phyloP scores from a whole-genome alignment of 805 yeast genomes.

The Cyberlindnera japonica region DNA sequence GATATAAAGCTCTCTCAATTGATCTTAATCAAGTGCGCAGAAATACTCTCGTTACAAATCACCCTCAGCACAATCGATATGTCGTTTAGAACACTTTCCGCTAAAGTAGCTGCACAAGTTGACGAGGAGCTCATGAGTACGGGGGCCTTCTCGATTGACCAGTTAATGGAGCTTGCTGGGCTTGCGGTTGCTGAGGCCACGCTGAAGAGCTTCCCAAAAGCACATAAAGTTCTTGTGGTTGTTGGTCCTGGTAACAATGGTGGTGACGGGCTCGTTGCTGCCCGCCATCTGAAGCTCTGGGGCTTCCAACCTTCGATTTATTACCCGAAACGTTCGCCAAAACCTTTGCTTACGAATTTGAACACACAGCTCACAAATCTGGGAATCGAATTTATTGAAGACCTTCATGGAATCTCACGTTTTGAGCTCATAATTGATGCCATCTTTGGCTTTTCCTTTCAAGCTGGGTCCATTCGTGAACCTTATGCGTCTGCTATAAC shows the following conservation, averaged over 20 bases:
- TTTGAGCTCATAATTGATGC: constrained; percentile 62
- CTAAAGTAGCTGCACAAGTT: constrained; percentile 63
- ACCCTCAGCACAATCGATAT: neutral
- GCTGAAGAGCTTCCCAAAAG: constrained; percentile 55
- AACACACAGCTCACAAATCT: constrained; percentile 64
- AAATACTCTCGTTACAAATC: too few species aligned
- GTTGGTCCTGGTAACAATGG: constrained; percentile 94
- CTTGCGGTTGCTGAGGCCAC: constrained; percentile 89
- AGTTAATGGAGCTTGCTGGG: constrained; percentile 95
- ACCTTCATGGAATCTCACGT: constrained; percentile 30
- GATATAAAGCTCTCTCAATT: too few species aligned
- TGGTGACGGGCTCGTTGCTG: constrained; percentile 96
- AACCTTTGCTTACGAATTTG: constrained; percentile 55
- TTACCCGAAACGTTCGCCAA: constrained; percentile 69
- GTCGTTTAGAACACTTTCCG: constrained; percentile 38
- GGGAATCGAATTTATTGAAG: constrained; percentile 52
- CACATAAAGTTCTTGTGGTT: constrained; percentile 56
- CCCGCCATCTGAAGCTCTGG: constrained; percentile 80
- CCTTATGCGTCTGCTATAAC: constrained; percentile 58
- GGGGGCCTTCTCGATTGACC: constrained; percentile 78
- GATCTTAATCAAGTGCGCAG: too few species aligned
- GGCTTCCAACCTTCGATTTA: constrained; percentile 74
- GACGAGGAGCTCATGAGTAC: constrained; percentile 87
- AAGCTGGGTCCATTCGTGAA: constrained; percentile 72
- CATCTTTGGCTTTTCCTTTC: constrained; percentile 89